Conservation (phyloP, 2,329 filamentous ascomycete genomes). For the Neonectria magnoliae region DNA sequence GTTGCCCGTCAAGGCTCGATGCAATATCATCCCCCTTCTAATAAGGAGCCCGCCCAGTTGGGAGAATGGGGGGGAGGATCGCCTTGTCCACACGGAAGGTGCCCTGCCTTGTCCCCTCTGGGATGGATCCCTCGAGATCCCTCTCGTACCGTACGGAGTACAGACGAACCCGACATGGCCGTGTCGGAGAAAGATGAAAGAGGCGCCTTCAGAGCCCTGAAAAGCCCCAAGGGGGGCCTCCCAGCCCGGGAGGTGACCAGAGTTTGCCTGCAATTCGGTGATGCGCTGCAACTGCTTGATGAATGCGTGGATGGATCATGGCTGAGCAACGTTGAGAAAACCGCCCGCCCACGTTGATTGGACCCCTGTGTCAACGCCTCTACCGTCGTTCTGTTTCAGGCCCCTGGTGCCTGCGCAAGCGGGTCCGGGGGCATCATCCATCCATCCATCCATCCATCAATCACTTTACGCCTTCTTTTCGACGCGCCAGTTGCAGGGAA, state of each 20-base stretch:
- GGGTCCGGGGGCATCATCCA: constrained; percentile 22
- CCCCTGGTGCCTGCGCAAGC: constrained; percentile 33
- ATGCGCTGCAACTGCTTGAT: too few relatives aligned
- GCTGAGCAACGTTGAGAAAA: constrained; percentile 29
- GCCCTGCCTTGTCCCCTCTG: background rate
- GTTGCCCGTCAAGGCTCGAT: constrained; percentile 1
- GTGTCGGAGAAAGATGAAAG: constrained; percentile 32
- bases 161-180: constrained; percentile 26
- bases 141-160: background rate
- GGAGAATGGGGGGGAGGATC: background rate
- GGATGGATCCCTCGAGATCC: constrained; percentile 16
- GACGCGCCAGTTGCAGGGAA: constrained; percentile 3
- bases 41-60: too few relatives aligned
- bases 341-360: constrained; percentile 20
- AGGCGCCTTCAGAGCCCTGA: constrained; percentile 23
- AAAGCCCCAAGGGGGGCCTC: constrained; percentile 10
- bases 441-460: background rate
- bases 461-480: constrained; percentile 6
- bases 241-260: constrained; percentile 16
- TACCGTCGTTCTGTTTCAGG: constrained; percentile 40
- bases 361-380: constrained; percentile 24
- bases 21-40: constrained; percentile 6
- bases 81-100: background rate
- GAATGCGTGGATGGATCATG: constrained; percentile 6
- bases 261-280: constrained; percentile 24